Conservation (phyloP, 441 rosid genomes). For the Pelargonium australe region DNA sequence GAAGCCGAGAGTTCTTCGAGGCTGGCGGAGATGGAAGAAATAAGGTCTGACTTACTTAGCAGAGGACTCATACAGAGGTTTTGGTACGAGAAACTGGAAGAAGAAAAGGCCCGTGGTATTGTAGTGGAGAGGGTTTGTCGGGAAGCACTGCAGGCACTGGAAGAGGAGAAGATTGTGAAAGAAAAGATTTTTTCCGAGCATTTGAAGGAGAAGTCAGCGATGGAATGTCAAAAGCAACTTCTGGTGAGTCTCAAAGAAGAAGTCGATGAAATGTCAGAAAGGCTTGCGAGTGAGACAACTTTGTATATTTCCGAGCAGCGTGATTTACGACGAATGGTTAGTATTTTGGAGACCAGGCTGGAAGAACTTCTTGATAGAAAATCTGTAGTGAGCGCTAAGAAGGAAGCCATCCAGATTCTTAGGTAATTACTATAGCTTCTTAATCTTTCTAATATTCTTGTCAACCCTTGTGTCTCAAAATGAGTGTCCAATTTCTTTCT, state of each 20-base stretch:
- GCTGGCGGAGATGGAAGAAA: conserved; percentile 54
- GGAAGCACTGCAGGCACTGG: conserved; percentile 39
- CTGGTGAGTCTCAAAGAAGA: conserved; percentile 52
- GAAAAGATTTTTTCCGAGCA: conserved; percentile 39
- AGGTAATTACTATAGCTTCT: conserved; percentile 39
- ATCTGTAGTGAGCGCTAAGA: conserved; percentile 66
- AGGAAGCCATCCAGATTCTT: conserved; percentile 70
- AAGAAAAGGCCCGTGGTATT: conserved; percentile 41
- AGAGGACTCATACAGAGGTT: conserved; percentile 54
- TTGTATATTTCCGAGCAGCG: conserved; percentile 38
- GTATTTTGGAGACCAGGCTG: conserved; percentile 41
- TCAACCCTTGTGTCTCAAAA: neutral
- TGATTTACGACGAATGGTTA: conserved; percentile 33
- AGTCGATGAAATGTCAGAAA: conserved; percentile 62
- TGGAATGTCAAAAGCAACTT: conserved; percentile 79
- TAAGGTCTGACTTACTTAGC: conserved; percentile 54
- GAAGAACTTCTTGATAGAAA: conserved; percentile 54
- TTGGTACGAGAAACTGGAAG: conserved; percentile 61
- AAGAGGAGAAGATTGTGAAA: conserved; percentile 46
- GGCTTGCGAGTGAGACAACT: conserved; percentile 55
- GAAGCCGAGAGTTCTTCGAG: conserved; percentile 51
- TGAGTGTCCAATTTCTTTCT: neutral
- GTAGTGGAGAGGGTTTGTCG: conserved; percentile 44
- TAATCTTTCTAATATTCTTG: neutral
- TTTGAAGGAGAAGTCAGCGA: conserved; percentile 67